These are phyloP conservation scores for Picea engelmannii DNA, from an alignment of 83 land plant genomes.

Conservation along the genomic window DNA sequence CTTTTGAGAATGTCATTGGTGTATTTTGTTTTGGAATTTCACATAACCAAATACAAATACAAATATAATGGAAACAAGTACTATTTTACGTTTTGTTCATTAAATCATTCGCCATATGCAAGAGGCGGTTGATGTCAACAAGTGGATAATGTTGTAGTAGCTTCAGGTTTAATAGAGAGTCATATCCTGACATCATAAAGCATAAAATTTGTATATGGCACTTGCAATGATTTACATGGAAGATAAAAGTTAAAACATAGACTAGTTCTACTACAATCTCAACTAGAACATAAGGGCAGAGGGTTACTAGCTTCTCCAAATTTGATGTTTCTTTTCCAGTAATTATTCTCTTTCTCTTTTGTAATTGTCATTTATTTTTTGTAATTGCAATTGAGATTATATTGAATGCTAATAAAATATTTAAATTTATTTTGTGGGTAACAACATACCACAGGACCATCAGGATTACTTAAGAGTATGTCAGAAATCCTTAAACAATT, in stretches of 20 bases:
- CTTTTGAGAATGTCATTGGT: too few species aligned
- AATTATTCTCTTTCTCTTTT: neutral
- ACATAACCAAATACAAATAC: too few species aligned
- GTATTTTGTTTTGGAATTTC: too few species aligned
- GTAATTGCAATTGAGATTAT: neutral
- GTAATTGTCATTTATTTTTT: neutral
- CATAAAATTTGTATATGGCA: neutral
- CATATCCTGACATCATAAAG: neutral
- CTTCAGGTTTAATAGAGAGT: slow-evolving; percentile 43
- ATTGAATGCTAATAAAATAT: neutral
- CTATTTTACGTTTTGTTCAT: too few species aligned
- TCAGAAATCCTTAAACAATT: slow-evolving; percentile 86
- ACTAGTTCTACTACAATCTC: neutral
- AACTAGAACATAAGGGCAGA: neutral
- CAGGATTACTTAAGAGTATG: slow-evolving; percentile 83
- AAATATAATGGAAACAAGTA: too few species aligned
- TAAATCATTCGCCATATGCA: too few species aligned
- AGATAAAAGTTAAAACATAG: neutral
- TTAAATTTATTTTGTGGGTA: neutral
- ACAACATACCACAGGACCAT: slow-evolving; percentile 72
- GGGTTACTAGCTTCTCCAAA: neutral
- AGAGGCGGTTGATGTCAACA: too few species aligned
- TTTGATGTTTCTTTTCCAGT: neutral
- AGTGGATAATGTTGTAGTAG: too few species aligned
- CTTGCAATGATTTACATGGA: neutral